Conservation (phyloP, 352 stramenopile genomes). For the Phytophthora citricola region DNA sequence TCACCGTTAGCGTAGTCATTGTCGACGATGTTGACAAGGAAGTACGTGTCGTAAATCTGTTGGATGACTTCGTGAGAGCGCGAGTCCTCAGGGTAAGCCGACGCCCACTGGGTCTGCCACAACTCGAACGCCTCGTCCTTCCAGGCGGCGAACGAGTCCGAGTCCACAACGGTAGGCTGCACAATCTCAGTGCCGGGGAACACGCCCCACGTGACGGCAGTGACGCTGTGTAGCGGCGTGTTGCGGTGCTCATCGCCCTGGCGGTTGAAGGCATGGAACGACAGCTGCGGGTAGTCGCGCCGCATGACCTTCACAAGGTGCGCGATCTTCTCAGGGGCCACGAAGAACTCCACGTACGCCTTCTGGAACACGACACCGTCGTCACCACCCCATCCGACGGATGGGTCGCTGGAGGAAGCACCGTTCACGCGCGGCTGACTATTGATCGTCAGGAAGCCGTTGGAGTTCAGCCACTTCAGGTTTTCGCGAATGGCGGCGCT, state of each 20-base stretch:
- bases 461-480: slow-evolving; percentile 86
- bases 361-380: slow-evolving; percentile 98
- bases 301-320: slow-evolving; percentile 67
- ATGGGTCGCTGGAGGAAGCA: slow-evolving; percentile 84
- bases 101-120: slow-evolving; percentile 98
- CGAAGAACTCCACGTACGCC: slow-evolving; percentile 99
- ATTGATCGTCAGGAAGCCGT: slow-evolving; percentile 97
- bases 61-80: slow-evolving; percentile 63
- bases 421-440: slow-evolving; percentile 93
- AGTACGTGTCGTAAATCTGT: slow-evolving; percentile 96
- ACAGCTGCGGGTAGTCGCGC: slow-evolving; percentile 75
- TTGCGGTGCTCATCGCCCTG: slow-evolving; percentile 78
- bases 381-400: slow-evolving; percentile 96
- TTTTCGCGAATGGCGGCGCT: slow-evolving; percentile 86
- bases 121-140: slow-evolving; percentile 98
- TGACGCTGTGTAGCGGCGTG: slow-evolving; percentile 86
- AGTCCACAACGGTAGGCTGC: slow-evolving; percentile 97
- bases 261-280: slow-evolving; percentile 80
- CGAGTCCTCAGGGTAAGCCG: slow-evolving; percentile 93
- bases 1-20: slow-evolving; percentile 94
- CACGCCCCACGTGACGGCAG: slow-evolving; percentile 97
- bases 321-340: slow-evolving; percentile 80
- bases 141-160: slow-evolving; percentile 94
- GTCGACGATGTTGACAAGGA: slow-evolving; percentile 98
- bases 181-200: slow-evolving; percentile 96